Base-by-base conservation (phyloP, 192 early-diverging fungal genomes). In the Coemansia sp. region DNA sequence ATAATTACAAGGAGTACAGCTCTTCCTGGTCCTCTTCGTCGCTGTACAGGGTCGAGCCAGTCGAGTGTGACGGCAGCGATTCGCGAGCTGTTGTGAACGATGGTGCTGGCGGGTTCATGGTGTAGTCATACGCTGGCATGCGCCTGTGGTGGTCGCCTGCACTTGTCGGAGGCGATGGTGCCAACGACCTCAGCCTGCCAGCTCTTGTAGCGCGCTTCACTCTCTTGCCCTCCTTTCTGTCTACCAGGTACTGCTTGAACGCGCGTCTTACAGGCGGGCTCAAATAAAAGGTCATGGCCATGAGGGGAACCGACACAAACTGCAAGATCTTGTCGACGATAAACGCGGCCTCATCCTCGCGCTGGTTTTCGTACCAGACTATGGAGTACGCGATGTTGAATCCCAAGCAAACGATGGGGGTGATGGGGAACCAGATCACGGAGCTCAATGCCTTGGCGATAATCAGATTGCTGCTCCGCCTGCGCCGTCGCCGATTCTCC, bases 401-500 rank as follows among this genome's bases (percentile, higher is more conserved):
- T 2, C 61, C 62, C 35, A 76, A 46, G 24, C 57, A 52, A 1
- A 76, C 8, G 32, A 76, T 70, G 9, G 73, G 73, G 1, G 59
- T 54, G 12, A 70, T 57, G 2, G 73, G 67, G 24, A 76, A 76
- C 73, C 73, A 76, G 22, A 69, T 53, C 27, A 76, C 60, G 1
- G 73, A 69, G 21, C 56, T 17, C 14, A 76, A 34, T 0, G 73
- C 65, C 15, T 62, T 53, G 19, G 38, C 65, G 7, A 74, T 62
- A 1, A 74, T 53, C 9, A 42, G 11, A 40, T 44, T 60, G 36
- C 60, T 67, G 22, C 65, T 67, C 14, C 36, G 56, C 5, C 72
- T 56, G 14, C 70, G 48, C 4, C 34, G 33, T 11, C 56, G 26
- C 3, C 60, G 15, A 33, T 36, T 52, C 15, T 74, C 65, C 18